Evolutionary conservation across 495 filamentous ascomycete species (phyloP), one percentile per base, ranked within the genome.

Genomic region (Hapsidospora chrysogenum): DNA sequence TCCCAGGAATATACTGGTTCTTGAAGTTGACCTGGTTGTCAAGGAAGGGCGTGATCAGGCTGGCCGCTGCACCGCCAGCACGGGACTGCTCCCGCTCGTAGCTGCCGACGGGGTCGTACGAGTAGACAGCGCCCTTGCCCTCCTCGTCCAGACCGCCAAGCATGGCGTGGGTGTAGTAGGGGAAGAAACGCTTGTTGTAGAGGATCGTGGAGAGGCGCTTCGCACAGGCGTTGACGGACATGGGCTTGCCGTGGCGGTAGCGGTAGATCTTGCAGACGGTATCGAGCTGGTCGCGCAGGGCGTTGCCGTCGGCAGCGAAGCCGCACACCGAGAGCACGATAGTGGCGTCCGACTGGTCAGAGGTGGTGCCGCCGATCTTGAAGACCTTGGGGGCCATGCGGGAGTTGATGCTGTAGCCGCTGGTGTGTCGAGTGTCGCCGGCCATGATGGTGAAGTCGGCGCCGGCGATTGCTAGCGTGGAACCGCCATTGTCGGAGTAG

Each of bases 21-120:
- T 96, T 96, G 68, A 85, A 89, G 60, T 96, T 95, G 63, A 97
- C 89, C 57, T 97, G 92, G 53, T 96, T 97, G 56, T 97, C 89
- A 52, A 97, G 64, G 66, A 97, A 96, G 3, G 89, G 89, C 80
- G 95, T 96, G 55, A 97, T 97, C 60, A 97, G 63, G 45, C 83
- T 92, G 25, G 83, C 79, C 20, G 92, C 89, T n/a, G 89, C 85
- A 37, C 89, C 89, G 14, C 83, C 89, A 14, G 92, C 86, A 23
- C 85, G 77, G 60, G 92, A 95, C 58, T 87, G 80, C 59, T 96
- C 89, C 46, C 89, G 62, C 63, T 96, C 89, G 55, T 94, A 95
- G 42, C 81, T 89, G 41, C 89, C 89, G 13, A 97, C 85, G 3
- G 92, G 87, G 45, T 97, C 89, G 63, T 97, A 97, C 39, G 81